Base-by-base conservation (phyloP, 2,329 filamentous ascomycete genomes). In the Aspergillus eucalypticola region DNA sequence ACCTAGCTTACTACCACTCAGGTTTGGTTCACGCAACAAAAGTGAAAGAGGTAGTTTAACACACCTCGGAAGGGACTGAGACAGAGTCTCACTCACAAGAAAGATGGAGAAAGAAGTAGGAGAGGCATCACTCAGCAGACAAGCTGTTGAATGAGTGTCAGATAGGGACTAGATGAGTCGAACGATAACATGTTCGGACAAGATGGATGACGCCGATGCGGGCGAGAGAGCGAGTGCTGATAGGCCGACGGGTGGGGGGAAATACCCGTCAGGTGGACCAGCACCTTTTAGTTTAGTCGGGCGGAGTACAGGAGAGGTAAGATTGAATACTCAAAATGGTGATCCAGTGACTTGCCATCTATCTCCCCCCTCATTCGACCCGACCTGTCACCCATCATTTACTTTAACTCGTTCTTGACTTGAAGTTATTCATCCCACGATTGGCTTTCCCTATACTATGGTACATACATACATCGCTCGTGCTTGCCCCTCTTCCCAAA, bases 191-290 rank as follows among this genome's bases (percentile, higher is more conserved):
- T 19, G 21, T 29, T n/a, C 13, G 42, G n/a, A 29, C 35, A 55
- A 39, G 49, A 60, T 35, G 29, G 56, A 62, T 65, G 64, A 65
- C 58, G 64, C 53, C 49, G 56, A 59, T 60, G 60, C 38, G 48
- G 49, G 52, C 38, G 53, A 27, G 51, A 60, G 27, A 48, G 38
- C 35, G 48, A 56, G 32, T 38, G 61, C 62, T 63, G 62, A 61
- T 64, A 64, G 61, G 61, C 53, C 25, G 60, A 57, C 48, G 60
- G 61, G 65, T 63, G 65, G 65, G 65, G 65, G 53, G 29, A 5
- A 35, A 35, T 51, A 57, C 56, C 63, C 60, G 62, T 64, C 62
- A 63, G 59, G 62, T 66, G 62, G 60, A 62, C 53, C 59, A 21
- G 42, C 55, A 49, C 55, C 55, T 49, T 15, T 13, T 29, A 29